These are phyloP conservation scores for Coprinopsis marcescibilis DNA, from an alignment of 768 basidiomycete genomes.

Conservation along the genomic window DNA sequence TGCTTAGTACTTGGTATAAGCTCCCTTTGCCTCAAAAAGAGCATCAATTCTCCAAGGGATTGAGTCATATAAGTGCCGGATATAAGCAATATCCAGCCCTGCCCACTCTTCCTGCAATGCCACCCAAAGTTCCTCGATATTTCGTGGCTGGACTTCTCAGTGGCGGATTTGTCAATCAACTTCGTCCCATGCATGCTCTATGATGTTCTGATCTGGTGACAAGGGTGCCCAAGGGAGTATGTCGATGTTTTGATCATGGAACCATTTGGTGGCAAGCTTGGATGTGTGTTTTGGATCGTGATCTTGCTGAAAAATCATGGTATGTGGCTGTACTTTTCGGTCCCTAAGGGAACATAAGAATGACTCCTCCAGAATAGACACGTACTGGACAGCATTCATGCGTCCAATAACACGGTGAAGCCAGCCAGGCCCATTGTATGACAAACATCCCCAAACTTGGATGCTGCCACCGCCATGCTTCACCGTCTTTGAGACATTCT, in stretches of 20 bases:
- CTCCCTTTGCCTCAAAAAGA: not conserved
- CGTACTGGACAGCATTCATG: constrained; percentile 19
- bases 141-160: constrained; percentile 1
- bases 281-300: constrained; percentile 31
- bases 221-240: constrained; percentile 23
- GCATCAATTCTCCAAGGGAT: not conserved
- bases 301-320: constrained; percentile 27
- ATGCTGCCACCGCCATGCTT: constrained; percentile 21
- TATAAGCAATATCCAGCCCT: not conserved
- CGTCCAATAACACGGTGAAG: constrained; percentile 15
- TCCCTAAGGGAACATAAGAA: constrained; percentile 7
- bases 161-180: constrained; percentile 7
- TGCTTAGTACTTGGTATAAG: not conserved
- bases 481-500: constrained; percentile 13
- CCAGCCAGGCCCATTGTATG: constrained; percentile 17
- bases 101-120: constrained; percentile 3
- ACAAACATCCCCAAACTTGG: constrained; percentile 25
- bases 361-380: constrained; percentile 16
- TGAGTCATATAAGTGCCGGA: not conserved
- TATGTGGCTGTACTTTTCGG: not conserved
- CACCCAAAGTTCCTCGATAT: not conserved
- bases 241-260: constrained; percentile 21
- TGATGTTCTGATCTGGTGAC: constrained; percentile 28
- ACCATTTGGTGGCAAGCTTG: constrained; percentile 20
- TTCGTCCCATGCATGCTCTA: constrained; percentile 25